Conservation (phyloP, 371 early-diverging fungal genomes). For the Coemansia sp. region DNA sequence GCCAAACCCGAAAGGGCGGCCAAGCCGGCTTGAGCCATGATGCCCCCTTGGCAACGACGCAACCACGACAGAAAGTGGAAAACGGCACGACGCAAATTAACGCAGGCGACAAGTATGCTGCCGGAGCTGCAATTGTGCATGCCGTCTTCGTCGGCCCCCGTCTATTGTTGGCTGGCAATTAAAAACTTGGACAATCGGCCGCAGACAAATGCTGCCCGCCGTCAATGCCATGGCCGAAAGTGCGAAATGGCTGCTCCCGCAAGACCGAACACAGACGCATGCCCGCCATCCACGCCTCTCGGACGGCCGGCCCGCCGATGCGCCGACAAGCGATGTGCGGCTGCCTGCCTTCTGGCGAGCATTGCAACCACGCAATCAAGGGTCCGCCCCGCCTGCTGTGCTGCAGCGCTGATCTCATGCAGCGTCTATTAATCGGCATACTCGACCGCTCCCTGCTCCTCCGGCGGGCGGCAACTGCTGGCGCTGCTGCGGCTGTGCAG, state of each 20-base stretch:
- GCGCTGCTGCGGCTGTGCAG: too few species aligned
- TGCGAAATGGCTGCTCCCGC: too few species aligned
- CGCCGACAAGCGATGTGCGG: too few species aligned
- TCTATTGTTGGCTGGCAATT: slow-evolving; percentile 1
- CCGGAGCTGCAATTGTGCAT: slow-evolving; percentile 22
- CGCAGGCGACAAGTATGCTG: slow-evolving; percentile 13
- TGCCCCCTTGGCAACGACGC: neutral
- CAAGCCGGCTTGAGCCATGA: slow-evolving; percentile 5
- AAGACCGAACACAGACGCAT: too few species aligned
- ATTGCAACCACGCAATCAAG: too few species aligned
- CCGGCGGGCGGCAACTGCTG: too few species aligned
- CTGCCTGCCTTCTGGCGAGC: too few species aligned
- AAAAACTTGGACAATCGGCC: slow-evolving; percentile 1
- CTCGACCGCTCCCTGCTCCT: too few species aligned
- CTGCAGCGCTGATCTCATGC: slow-evolving; percentile 3
- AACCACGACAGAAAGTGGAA: slow-evolving; percentile 4
- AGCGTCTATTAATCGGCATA: neutral
- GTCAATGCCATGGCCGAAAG: too few species aligned
- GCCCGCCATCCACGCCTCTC: too few species aligned
- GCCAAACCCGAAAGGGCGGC: neutral
- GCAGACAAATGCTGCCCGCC: neutral
- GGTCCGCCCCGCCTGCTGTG: neutral
- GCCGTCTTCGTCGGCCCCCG: neutral
- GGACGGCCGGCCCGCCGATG: too few species aligned
- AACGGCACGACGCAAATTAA: slow-evolving; percentile 19